A percentile compares a stretch with the other conserved stretches of the same genome.
phyloP scores from a whole-genome alignment of 208 protist genomes.

The Strigomonas culicis region DNA sequence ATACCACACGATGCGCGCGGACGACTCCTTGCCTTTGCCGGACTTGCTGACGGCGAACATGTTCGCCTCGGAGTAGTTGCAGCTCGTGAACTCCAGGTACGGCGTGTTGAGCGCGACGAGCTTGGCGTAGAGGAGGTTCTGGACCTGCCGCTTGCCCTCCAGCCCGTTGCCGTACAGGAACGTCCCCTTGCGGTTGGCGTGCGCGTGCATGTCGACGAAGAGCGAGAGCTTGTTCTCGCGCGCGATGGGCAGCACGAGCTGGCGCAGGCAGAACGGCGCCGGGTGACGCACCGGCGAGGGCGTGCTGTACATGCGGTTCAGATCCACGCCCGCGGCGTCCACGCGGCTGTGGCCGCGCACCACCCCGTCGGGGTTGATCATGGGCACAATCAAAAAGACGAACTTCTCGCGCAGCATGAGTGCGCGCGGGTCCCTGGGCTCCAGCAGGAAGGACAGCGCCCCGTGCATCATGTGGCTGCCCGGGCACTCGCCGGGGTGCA shows the following conservation, averaged over 20 bases:
- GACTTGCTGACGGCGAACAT: constrained; percentile 87
- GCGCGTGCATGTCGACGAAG: constrained; percentile 94
- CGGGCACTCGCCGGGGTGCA: constrained; percentile 93
- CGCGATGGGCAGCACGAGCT: constrained; percentile 45
- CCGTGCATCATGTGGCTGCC: constrained; percentile 93
- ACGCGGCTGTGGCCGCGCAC: constrained; percentile 89
- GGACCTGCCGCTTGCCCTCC: constrained; percentile 48
- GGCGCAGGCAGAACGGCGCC: constrained; percentile 62
- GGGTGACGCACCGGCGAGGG: constrained; percentile 73
- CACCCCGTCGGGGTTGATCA: constrained; percentile 95
- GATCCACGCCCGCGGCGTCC: constrained; percentile 88
- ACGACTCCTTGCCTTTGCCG: constrained; percentile 90
- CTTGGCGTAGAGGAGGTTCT: constrained; percentile 87
- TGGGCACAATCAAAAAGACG: constrained; percentile 89
- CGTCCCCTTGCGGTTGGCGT: constrained; percentile 90
- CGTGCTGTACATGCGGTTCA: constrained; percentile 92
- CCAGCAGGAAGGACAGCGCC: constrained; percentile 85
- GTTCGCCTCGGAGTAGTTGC: constrained; percentile 90
- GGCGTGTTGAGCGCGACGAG: constrained; percentile 89
- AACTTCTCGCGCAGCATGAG: constrained; percentile 75
- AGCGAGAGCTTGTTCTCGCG: constrained; percentile 44
- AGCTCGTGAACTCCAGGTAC: constrained; percentile 90
- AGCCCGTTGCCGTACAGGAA: constrained; percentile 95
- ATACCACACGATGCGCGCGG: constrained; percentile 82
- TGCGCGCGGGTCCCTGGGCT: constrained; percentile 63